These are phyloP conservation scores for Diplogelasinospora grovesii DNA, from an alignment of 495 filamentous ascomycete species.

Conservation along the genomic window DNA sequence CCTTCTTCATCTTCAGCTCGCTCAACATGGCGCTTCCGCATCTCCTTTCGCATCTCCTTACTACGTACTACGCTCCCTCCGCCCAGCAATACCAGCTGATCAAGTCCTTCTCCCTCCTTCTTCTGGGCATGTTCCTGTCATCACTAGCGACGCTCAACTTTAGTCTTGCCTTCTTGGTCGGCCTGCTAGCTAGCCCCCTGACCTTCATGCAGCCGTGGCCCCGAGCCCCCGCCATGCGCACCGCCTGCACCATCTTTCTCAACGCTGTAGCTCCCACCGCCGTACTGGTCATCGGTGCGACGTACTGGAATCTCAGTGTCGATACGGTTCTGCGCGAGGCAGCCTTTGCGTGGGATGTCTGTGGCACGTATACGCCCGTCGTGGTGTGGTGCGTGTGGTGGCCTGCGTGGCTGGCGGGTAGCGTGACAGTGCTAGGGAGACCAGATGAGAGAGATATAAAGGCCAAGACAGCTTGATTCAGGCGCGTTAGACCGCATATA, in stretches of 20 bases:
- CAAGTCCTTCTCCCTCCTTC: constrained; percentile 84
- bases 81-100: constrained; percentile 67
- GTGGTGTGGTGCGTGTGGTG: constrained; percentile 98
- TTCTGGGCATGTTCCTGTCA: constrained; percentile 84
- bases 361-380: constrained; percentile 82
- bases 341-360: constrained; percentile 85
- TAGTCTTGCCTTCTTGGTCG: constrained; percentile 79
- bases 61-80: constrained; percentile 45
- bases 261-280: constrained; percentile 59
- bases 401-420: constrained; percentile 80
- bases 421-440: constrained; percentile 33
- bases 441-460: constrained; percentile 21
- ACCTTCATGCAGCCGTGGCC: constrained; percentile 58
- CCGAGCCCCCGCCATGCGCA: constrained; percentile 17
- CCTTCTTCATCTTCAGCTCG: constrained; percentile 52
- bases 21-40: constrained; percentile 54
- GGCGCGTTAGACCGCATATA: too few species aligned
- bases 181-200: constrained; percentile 68
- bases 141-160: constrained; percentile 96
- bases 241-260: constrained; percentile 31
- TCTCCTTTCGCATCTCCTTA: constrained; percentile 47
- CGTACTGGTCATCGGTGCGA: constrained; percentile 49
- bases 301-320: constrained; percentile 45
- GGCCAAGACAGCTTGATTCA: constrained; percentile 26
- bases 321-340: constrained; percentile 61